Evolutionary conservation across 192 early-diverging fungal genomes (phyloP), one percentile per base, ranked within the genome.

Genomic region (Coemansia sp.): DNA sequence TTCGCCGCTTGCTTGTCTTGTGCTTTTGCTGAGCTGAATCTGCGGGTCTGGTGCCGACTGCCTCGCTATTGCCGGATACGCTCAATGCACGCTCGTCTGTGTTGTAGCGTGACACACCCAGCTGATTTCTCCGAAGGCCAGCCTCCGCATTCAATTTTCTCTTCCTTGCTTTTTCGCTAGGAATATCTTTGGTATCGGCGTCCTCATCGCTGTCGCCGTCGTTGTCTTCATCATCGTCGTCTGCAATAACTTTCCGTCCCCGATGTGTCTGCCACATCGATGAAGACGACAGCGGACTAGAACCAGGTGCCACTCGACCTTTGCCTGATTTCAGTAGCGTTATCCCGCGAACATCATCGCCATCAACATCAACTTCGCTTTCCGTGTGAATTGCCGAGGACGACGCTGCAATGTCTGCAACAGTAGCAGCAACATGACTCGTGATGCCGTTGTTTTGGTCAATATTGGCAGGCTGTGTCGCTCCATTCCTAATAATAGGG

Each of bases 341-440:
- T 12, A 22, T 34, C n/a, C 53, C 47, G 61, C 39, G 37, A 5
- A 22, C 12, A 21, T 57, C 59, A 18, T 62, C 59, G 19, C n/a
- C 63, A 50, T 63, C 71, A 18, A 67, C 61, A 23, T 73, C 71
- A 33, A 73, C 52, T 47, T 73, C 64, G 57, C 71, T 73, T 27
- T 73, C 71, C 3, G 62, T 44, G 30, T 56, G 41, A 10, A 19
- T 51, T 25, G 27, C 39, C 14, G 60, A 53, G 13, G 60, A 53
- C 30, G 61, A 58, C 19, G 37, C 51, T 51, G 27, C 33, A 39
- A 12, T 23, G 27, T 37, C 51, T 44, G 27, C 19, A 39, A 8
- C 38, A 41, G 17, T 39, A 23, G 17, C 53, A 23, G 21, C 38
- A 41, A 39, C 53, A 54, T 54, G 34, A 39, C 27, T 38, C 3